A percentile compares a stretch with the other conserved stretches of the same genome.
Evolutionary conservation across 352 stramenopile species (phyloP).

Genomic region (Nothophytophthora sp.): DNA sequence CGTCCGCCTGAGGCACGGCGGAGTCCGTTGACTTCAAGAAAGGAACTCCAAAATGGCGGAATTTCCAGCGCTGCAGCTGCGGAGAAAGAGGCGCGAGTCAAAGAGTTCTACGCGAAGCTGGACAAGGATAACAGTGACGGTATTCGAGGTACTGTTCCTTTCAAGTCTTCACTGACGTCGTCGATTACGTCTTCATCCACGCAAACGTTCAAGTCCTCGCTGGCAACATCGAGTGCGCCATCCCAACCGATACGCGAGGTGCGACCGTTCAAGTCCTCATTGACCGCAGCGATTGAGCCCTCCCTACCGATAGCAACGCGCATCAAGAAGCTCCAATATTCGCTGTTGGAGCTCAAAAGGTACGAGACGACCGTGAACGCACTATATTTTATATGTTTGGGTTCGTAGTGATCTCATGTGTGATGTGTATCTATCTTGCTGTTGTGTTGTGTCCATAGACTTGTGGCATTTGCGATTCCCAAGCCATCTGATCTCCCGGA

Average conservation of each 20-base stretch:
- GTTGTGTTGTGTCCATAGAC: slow-evolving; percentile 18
- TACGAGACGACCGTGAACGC: slow-evolving; percentile 13
- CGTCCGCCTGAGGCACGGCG: not conserved
- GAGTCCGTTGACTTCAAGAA: slow-evolving; percentile 15
- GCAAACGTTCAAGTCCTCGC: slow-evolving; percentile 17
- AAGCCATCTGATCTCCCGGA: slow-evolving; percentile 54
- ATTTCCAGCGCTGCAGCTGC: slow-evolving; percentile 4
- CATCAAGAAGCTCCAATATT: slow-evolving; percentile 59
- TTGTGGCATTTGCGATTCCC: slow-evolving; percentile 29
- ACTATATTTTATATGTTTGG: too few species aligned
- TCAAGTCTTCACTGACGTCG: slow-evolving; percentile 57
- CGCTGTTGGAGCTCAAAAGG: slow-evolving; percentile 51
- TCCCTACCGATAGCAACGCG: slow-evolving; percentile 16
- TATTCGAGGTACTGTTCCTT: slow-evolving; percentile 33
- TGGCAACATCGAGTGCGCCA: slow-evolving; percentile 15
- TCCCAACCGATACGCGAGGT: slow-evolving; percentile 19
- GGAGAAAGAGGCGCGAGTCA: slow-evolving; percentile 51
- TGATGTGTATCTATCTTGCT: not conserved
- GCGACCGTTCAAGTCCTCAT: slow-evolving; percentile 23
- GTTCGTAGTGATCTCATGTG: too few species aligned
- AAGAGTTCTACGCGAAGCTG: slow-evolving; percentile 58
- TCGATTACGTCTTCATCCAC: slow-evolving; percentile 26
- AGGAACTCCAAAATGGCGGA: slow-evolving; percentile 16
- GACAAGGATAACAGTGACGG: slow-evolving; percentile 58
- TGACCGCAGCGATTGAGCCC: slow-evolving; percentile 17